Evolutionary conservation across 1,139 yeast genomes (phyloP), one percentile per base, ranked within the genome.

Genomic region (Saccharomyces hybrid): DNA sequence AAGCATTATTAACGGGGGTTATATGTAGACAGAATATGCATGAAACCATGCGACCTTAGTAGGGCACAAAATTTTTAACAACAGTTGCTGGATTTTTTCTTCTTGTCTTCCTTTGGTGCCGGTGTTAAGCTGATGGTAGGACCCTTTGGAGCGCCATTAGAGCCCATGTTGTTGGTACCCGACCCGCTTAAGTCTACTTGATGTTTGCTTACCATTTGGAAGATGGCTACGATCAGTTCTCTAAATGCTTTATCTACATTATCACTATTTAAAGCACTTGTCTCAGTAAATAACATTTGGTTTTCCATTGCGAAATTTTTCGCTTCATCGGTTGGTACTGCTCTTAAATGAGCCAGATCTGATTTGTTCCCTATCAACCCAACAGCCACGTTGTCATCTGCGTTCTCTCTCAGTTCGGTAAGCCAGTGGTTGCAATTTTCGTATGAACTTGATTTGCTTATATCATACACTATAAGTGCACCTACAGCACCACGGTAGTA

Each of bases 401-500:
- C 98, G 69, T 93, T 96, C 68, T 91, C 98, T 68, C 90, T 87
- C 71, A 93, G 80, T 73, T 93, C 99, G 69, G 87, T 88, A 67
- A 93, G 79, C 99, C 99, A 93, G 72, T 96, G 84, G 56, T 90
- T 83, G 57, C 93, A 96, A 64, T 89, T 86, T 73, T 93, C 99
- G 73, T 91, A 93, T 54, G 93, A 82, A 71, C 87, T 95, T 34
- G 95, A 86, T 73, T 91, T 91, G 58, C 97, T 84, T 69, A 93
- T 91, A 74, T 93, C 99, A 73, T 93, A 93, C 61, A 93, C 96
- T 59, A 93, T 86, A 65, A 93, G 78, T 1, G 99, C 99, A 53
- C 99, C 99, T 52, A 91, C 96, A 0, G 99, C 99, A 50, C 99
- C 99, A 70, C 99, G 81, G 72, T 93, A 93, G 75, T 93, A 93